Conservation (phyloP, 495 filamentous ascomycete species). For the Terfezia claveryi region DNA sequence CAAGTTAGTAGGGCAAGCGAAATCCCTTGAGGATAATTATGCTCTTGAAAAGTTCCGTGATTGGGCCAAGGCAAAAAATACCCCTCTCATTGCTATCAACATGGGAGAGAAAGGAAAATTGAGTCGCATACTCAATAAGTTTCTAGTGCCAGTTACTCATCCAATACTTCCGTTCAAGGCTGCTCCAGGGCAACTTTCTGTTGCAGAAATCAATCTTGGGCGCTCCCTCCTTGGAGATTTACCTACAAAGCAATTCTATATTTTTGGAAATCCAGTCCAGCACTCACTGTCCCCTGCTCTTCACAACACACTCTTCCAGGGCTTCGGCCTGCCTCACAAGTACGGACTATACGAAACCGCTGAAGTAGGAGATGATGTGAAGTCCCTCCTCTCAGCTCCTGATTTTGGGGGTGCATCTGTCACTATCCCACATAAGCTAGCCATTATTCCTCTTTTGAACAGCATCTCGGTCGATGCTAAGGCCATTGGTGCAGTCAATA, state of each 20-base stretch:
- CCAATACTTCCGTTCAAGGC: conserved; percentile 74
- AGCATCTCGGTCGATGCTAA: conserved; percentile 54
- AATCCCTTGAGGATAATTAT: conserved; percentile 61
- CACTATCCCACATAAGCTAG: conserved; percentile 85
- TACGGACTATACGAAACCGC: conserved; percentile 60
- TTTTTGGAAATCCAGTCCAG: conserved; percentile 68
- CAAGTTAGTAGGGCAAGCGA: conserved; percentile 79
- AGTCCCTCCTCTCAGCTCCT: conserved; percentile 41
- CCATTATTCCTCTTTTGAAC: conserved; percentile 65
- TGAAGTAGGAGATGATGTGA: conserved; percentile 37
- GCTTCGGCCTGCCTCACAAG: conserved; percentile 63
- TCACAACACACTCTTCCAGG: conserved; percentile 68
- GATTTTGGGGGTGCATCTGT: conserved; percentile 85
- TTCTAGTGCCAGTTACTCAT: conserved; percentile 92
- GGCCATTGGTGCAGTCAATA: conserved; percentile 87
- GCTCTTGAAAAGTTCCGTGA: conserved; percentile 62
- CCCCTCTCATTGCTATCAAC: conserved; percentile 82
- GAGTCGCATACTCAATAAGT: conserved; percentile 69
- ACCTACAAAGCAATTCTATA: conserved; percentile 50
- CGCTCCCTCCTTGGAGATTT: conserved; percentile 64
- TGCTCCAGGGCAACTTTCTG: conserved; percentile 83
- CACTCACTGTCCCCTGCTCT: conserved; percentile 66
- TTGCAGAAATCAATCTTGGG: conserved; percentile 62
- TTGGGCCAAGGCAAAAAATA: conserved; percentile 47
- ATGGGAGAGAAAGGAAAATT: conserved; percentile 81